phyloP scores from a whole-genome alignment of 2,329 filamentous ascomycete species.

The Leptoxyphium fumago region DNA sequence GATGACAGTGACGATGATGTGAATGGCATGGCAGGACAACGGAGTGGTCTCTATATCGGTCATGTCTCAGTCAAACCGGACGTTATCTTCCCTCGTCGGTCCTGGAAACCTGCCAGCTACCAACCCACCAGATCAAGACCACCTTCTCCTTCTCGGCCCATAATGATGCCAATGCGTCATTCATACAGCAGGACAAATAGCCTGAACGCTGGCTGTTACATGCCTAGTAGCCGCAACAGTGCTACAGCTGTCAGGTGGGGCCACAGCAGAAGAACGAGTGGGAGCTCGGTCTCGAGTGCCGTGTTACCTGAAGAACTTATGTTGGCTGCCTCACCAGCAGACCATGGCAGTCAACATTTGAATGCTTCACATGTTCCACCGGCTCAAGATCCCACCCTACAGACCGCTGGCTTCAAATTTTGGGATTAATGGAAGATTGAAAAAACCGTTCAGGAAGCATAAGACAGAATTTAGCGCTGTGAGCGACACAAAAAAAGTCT shows the following conservation, averaged over 20 bases:
- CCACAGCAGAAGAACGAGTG: not conserved
- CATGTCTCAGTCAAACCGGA: not conserved
- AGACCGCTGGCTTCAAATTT: not conserved
- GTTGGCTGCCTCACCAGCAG: no score
- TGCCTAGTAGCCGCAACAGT: slow-evolving; percentile 3
- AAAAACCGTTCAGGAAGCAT: no score
- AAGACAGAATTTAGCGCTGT: no score
- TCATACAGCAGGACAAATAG: slow-evolving; percentile 1
- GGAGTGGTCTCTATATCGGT: not conserved
- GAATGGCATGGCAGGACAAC: not conserved
- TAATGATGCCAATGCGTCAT: not conserved
- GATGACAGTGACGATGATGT: not conserved
- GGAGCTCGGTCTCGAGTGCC: not conserved
- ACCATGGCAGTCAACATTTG: no score
- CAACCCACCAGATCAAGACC: not conserved
- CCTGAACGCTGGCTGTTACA: slow-evolving; percentile 9
- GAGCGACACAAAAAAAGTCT: no score
- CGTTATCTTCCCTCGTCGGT: not conserved
- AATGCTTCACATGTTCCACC: no score
- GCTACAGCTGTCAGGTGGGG: not conserved
- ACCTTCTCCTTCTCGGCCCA: not conserved
- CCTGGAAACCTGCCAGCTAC: not conserved
- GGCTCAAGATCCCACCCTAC: no score
- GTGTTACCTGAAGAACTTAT: not conserved
- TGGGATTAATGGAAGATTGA: not conserved